Evolutionary conservation across 2,329 filamentous ascomycete genomes (phyloP).

Genomic region (Colletotrichum godetiae): DNA sequence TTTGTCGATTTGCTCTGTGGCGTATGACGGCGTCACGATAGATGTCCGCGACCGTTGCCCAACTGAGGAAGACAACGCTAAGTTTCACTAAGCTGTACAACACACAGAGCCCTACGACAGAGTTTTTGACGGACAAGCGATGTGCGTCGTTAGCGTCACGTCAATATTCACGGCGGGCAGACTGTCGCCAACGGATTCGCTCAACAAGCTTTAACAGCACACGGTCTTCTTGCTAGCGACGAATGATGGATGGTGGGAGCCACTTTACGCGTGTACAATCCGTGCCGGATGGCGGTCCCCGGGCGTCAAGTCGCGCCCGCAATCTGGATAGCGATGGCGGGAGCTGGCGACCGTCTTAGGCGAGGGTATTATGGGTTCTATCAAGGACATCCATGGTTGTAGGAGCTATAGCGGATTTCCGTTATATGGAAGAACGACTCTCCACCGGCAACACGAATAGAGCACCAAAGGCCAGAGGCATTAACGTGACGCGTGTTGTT

Average conservation of each 20-base stretch:
- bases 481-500: slow-evolving; percentile 41
- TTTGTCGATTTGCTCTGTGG: not conserved
- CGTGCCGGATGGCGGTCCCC: slow-evolving; percentile 1
- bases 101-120: slow-evolving; percentile 21
- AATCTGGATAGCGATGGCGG: slow-evolving; percentile 16
- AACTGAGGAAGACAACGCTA: slow-evolving; percentile 24
- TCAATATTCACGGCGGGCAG: slow-evolving; percentile 12
- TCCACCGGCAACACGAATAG: slow-evolving; percentile 15
- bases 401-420: slow-evolving; percentile 31
- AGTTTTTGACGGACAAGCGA: slow-evolving; percentile 27
- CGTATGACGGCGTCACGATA: slow-evolving; percentile 13
- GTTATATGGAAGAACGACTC: slow-evolving; percentile 38
- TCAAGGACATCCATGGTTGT: slow-evolving; percentile 29
- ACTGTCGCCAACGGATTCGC: slow-evolving; percentile 15
- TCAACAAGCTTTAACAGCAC: slow-evolving; percentile 28
- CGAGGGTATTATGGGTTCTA: slow-evolving; percentile 6
- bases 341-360: slow-evolving; percentile 28
- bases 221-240: slow-evolving; percentile 17
- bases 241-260: slow-evolving; percentile 36
- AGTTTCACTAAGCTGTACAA: slow-evolving; percentile 26
- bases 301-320: slow-evolving; percentile 17
- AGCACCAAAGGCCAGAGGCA: slow-evolving; percentile 29
- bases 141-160: slow-evolving; percentile 19
- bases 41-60: slow-evolving; percentile 19
- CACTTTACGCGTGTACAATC: slow-evolving; percentile 38